A percentile compares a stretch with the other conserved stretches of the same genome.
Conservation (phyloP, 2,329 filamentous ascomycete genomes). For the Furcasterigmium sp. region DNA sequence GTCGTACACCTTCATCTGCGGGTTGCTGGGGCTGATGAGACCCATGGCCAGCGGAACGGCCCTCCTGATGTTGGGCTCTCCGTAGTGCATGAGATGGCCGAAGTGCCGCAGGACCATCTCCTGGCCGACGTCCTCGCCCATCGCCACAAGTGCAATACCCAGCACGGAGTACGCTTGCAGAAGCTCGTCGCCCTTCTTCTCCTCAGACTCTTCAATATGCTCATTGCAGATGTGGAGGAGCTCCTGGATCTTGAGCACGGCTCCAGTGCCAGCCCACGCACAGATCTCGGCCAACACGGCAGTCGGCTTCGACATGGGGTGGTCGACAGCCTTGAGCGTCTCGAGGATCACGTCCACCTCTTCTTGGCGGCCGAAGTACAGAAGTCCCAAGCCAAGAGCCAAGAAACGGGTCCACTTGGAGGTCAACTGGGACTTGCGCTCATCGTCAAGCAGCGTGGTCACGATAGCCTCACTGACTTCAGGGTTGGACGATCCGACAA, state of each 20-base stretch:
- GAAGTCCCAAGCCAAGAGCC: conserved; percentile 82
- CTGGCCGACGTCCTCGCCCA: conserved; percentile 97
- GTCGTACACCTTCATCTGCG: conserved; percentile 99
- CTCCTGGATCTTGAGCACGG: conserved; percentile 95
- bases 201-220: conserved; percentile 88
- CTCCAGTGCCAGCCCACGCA: conserved; percentile 95
- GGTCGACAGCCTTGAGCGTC: conserved; percentile 93
- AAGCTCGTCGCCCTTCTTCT: conserved; percentile 92
- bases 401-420: conserved; percentile 99
- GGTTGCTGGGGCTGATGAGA: conserved; percentile 93
- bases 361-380: conserved; percentile 96
- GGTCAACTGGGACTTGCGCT: conserved; percentile 82
- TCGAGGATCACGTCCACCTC: conserved; percentile 98
- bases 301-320: conserved; percentile 95
- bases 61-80: conserved; percentile 93
- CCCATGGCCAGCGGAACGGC: conserved; percentile 96
- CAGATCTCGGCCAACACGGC: conserved; percentile 93
- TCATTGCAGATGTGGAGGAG: conserved; percentile 97
- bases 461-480: conserved; percentile 91
- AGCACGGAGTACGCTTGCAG: conserved; percentile 95
- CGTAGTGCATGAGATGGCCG: conserved; percentile 98
- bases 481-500: conserved; percentile 86
- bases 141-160: conserved; percentile 87
- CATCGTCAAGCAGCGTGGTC: conserved; percentile 88
- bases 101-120: conserved; percentile 99